Evolutionary conservation across 2,329 filamentous ascomycete genomes (phyloP), one percentile per base, ranked within the genome.

Genomic region (Sporothrix protearum): DNA sequence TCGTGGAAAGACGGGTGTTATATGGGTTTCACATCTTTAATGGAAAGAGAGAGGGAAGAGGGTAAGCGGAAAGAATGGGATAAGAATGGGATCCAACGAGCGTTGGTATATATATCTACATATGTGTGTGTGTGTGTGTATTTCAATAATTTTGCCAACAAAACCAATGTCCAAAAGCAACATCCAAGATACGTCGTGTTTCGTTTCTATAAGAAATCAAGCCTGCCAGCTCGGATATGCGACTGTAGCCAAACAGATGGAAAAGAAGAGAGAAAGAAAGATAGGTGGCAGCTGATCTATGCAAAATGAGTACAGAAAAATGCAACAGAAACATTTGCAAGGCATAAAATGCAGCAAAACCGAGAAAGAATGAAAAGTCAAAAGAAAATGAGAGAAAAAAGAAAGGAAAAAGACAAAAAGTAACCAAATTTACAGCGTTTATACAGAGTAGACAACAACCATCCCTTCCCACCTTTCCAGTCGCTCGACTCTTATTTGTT

Each of bases 351-450:
- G 55, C 30, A 36, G 16, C 19, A 61, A 30, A 55, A 14, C 2
- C n/a, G 19, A 47, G 42, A 19, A 47, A 47, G 6, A 42, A 42
- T 1, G 39, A 42, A 12, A 42, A 33, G 28, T 6, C 28, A 42
- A 22, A 25, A 33, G 51, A 61, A 22, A 55, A 33, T 39, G 64
- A 39, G 16, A 49, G 25, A 28, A 12, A 55, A 22, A 8, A 7
- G 28, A 19, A 49, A 36, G 14, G 10, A 39, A 12, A 64, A 12
- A 22, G 12, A 28, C 8, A 53, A n/a, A 1, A 19, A 66, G 19
- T n/a, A 39, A 19, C 68, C 42, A 36, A 64, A 45, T 28, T 28
- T 64, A 64, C 59, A 64, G 59, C 59, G 22, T 19, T 25, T 64
- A 19, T 64, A 49, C 7, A 36, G 14, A 47, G 42, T 42, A 19